Evolutionary conservation across 1,139 yeast genomes (phyloP).

Genomic region (Saccharomyces hybrid): DNA sequence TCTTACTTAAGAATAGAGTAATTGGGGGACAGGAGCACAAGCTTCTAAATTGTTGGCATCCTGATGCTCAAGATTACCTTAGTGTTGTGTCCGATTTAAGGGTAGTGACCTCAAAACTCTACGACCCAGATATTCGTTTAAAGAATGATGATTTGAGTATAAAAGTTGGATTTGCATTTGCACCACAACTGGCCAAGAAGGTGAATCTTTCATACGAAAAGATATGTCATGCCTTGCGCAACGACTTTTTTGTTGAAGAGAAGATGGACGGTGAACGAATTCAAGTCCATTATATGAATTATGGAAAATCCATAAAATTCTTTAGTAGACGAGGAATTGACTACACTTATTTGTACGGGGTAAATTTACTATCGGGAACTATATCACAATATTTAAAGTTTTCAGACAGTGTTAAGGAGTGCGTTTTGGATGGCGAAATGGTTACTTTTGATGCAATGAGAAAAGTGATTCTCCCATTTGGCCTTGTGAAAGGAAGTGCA

Average conservation of each 20-base stretch:
- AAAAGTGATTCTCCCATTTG: constrained; percentile 63
- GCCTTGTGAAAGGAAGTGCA: constrained; percentile 68
- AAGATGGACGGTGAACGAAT: constrained; percentile 92
- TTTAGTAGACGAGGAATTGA: constrained; percentile 66
- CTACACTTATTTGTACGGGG: constrained; percentile 68
- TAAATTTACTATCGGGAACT: constrained; percentile 43
- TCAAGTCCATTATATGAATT: constrained; percentile 49
- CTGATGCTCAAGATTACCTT: constrained; percentile 62
- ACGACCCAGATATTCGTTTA: constrained; percentile 42
- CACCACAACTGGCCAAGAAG: constrained; percentile 63
- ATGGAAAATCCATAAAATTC: constrained; percentile 44
- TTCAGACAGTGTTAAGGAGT: constrained; percentile 39
- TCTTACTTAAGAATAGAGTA: constrained; percentile 52
- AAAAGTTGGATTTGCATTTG: constrained; percentile 48
- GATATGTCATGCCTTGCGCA: constrained; percentile 39
- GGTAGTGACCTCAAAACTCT: constrained; percentile 51
- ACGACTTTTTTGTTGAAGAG: constrained; percentile 70
- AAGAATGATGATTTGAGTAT: constrained; percentile 40
- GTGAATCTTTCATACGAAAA: constrained; percentile 42
- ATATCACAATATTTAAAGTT: constrained; percentile 48
- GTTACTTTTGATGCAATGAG: constrained; percentile 69
- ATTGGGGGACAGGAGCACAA: constrained; percentile 53
- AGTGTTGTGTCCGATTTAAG: constrained; percentile 62
- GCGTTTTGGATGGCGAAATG: constrained; percentile 87
- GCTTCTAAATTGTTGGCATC: constrained; percentile 69